Conservation (phyloP, 768 basidiomycete species). For the Trametes gibbosa region DNA sequence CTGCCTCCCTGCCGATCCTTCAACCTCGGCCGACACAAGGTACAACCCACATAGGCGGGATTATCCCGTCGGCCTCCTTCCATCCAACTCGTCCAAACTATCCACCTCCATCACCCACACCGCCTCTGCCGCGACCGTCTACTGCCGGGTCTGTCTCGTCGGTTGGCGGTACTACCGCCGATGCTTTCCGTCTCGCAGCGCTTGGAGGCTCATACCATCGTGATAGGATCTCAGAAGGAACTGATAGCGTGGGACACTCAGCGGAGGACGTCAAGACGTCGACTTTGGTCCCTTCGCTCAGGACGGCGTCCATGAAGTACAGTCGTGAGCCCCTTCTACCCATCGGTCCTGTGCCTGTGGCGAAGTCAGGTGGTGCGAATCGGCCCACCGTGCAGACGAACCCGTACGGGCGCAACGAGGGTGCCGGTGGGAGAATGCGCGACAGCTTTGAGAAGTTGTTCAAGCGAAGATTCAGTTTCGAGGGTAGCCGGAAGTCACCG, state of each 20-base stretch:
- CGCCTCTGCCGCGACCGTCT: slow-evolving; percentile 29
- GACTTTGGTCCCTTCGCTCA: slow-evolving; percentile 40
- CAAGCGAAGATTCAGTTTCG: slow-evolving; percentile 46
- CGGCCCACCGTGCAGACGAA: slow-evolving; percentile 27
- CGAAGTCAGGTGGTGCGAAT: slow-evolving; percentile 19
- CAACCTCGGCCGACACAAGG: slow-evolving; percentile 20
- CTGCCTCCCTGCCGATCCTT: slow-evolving; percentile 22
- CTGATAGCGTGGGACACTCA: slow-evolving; percentile 30
- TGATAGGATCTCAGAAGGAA: slow-evolving; percentile 42
- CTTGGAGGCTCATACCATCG: slow-evolving; percentile 36
- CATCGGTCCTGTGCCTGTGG: slow-evolving; percentile 31
- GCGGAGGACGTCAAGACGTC: slow-evolving; percentile 31
- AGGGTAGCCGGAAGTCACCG: slow-evolving; percentile 27
- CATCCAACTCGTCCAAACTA: slow-evolving; percentile 61
- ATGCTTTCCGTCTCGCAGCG: slow-evolving; percentile 41
- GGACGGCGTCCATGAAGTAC: slow-evolving; percentile 43
- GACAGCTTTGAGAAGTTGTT: slow-evolving; percentile 61
- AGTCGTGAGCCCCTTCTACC: slow-evolving; percentile 77
- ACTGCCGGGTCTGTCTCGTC: slow-evolving; percentile 30
- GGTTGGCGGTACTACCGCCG: slow-evolving; percentile 24
- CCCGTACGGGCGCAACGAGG: slow-evolving; percentile 29
- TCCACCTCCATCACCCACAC: slow-evolving; percentile 41
- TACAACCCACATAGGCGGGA: slow-evolving; percentile 65
- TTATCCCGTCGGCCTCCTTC: slow-evolving; percentile 76
- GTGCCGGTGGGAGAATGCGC: slow-evolving; percentile 43